Evolutionary conservation across 352 stramenopile species (phyloP).

Genomic region (Pythium dissotocum): DNA sequence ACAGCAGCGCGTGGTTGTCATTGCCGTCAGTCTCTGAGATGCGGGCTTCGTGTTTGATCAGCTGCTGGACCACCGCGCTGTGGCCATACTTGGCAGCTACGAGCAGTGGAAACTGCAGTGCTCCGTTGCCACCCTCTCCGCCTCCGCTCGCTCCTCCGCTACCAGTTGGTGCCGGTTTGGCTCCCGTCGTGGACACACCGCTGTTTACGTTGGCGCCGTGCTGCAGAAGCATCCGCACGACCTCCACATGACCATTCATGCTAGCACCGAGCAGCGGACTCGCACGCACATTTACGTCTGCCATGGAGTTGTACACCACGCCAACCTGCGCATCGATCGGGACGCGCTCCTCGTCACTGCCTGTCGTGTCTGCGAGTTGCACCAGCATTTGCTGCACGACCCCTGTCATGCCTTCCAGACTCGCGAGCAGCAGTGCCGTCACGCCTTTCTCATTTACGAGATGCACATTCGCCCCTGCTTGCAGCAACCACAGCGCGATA

Average conservation of each 20-base stretch:
- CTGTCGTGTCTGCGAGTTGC: neutral
- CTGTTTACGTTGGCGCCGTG: conserved; percentile 31
- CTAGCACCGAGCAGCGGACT: conserved; percentile 63
- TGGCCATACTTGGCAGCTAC: conserved; percentile 92
- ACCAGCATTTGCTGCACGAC: conserved; percentile 48
- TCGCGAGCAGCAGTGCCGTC: conserved; percentile 67
- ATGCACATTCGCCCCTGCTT: conserved; percentile 38
- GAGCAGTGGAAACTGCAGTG: conserved; percentile 67
- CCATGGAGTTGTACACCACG: conserved; percentile 70
- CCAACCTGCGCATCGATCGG: conserved; percentile 53
- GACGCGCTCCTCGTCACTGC: neutral
- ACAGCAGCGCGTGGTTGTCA: conserved; percentile 52
- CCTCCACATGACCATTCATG: conserved; percentile 71
- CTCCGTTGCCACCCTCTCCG: neutral
- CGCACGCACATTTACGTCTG: conserved; percentile 58
- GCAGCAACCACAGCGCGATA: conserved; percentile 62
- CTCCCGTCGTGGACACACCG: conserved; percentile 19
- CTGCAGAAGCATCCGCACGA: conserved; percentile 49
- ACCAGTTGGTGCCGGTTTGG: conserved; percentile 13
- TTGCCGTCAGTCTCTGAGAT: conserved; percentile 40
- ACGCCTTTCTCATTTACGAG: conserved; percentile 70
- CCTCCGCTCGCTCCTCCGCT: neutral
- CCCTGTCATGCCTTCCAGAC: conserved; percentile 58
- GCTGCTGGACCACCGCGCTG: conserved; percentile 66
- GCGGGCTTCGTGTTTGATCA: conserved; percentile 61